phyloP scores from a whole-genome alignment of 129 eudicot genomes.

The Pulicaria dysenterica region DNA sequence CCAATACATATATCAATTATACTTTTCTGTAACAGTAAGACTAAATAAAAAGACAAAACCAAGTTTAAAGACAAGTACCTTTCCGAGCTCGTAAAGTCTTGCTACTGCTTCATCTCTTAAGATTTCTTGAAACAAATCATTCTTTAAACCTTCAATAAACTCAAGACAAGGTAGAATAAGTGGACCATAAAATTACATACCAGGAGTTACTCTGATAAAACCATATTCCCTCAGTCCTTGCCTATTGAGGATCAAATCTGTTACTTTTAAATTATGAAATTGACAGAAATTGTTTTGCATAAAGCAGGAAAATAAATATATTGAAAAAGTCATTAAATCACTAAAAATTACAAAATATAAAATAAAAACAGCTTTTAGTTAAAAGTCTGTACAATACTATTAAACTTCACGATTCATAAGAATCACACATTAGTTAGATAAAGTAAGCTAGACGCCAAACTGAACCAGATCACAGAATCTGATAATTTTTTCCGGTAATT shows the following conservation, averaged over 20 bases:
- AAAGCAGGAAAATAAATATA: not conserved
- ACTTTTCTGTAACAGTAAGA: not conserved
- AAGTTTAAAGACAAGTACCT: conserved; percentile 46
- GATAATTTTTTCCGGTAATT: no score
- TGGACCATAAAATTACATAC: not conserved
- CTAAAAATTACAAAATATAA: not conserved
- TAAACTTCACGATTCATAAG: conserved; percentile 3
- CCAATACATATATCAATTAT: not conserved
- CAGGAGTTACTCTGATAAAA: not conserved
- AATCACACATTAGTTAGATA: conserved; percentile 7
- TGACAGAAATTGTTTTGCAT: not conserved
- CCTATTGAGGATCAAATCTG: not conserved
- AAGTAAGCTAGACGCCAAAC: not conserved
- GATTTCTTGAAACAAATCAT: conserved; percentile 57
- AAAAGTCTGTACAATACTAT: not conserved
- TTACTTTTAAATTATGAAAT: not conserved
- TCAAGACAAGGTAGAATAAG: conserved; percentile 33
- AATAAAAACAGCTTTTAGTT: not conserved
- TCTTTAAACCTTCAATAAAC: conserved; percentile 39
- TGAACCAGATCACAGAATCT: not conserved
- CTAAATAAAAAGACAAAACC: not conserved
- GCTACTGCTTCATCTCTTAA: conserved; percentile 84
- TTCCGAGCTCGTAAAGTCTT: conserved; percentile 77
- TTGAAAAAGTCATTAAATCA: no score
- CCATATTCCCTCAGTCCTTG: not conserved